A percentile compares a stretch with the other conserved stretches of the same genome.
Conservation (phyloP, 1,139 yeast genomes). For the Nakaseomyces delphensis region DNA sequence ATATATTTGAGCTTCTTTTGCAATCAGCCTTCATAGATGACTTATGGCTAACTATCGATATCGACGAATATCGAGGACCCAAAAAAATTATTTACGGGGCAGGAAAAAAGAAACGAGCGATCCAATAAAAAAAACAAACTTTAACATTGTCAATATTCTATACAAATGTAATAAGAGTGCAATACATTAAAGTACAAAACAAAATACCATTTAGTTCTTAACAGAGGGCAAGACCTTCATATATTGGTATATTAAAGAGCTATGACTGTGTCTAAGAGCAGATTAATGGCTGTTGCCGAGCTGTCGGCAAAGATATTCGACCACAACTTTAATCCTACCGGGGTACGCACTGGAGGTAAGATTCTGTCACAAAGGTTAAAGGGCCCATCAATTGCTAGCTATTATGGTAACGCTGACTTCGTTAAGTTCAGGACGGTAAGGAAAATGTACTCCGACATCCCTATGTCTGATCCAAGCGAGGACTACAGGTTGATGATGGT, state of each 20-base stretch:
- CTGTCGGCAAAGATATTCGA: slow-evolving; percentile 55
- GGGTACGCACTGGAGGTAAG: slow-evolving; percentile 67
- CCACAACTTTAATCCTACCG: slow-evolving; percentile 58
- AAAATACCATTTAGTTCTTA: neutral
- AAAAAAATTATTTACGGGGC: too few species aligned
- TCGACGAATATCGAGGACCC: too few species aligned
- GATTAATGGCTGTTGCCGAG: slow-evolving; percentile 48
- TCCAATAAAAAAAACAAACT: too few species aligned
- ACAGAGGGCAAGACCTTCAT: too few species aligned
- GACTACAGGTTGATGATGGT: slow-evolving; percentile 59
- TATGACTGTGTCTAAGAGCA: slow-evolving; percentile 32
- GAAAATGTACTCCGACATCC: slow-evolving; percentile 47
- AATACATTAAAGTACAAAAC: too few species aligned
- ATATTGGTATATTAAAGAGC: too few species aligned
- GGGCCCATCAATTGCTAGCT: slow-evolving; percentile 64
- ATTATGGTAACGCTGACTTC: slow-evolving; percentile 69
- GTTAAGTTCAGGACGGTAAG: slow-evolving; percentile 57
- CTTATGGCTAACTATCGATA: too few species aligned
- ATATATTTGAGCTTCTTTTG: too few species aligned
- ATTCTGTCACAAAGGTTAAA: slow-evolving; percentile 62
- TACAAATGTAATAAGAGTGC: too few species aligned
- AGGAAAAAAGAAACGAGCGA: too few species aligned
- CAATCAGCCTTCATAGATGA: too few species aligned
- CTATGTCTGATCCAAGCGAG: slow-evolving; percentile 66
- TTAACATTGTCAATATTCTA: too few species aligned